Conservation (phyloP, 2,329 filamentous ascomycete species). For the Tolypocladium amazonense region DNA sequence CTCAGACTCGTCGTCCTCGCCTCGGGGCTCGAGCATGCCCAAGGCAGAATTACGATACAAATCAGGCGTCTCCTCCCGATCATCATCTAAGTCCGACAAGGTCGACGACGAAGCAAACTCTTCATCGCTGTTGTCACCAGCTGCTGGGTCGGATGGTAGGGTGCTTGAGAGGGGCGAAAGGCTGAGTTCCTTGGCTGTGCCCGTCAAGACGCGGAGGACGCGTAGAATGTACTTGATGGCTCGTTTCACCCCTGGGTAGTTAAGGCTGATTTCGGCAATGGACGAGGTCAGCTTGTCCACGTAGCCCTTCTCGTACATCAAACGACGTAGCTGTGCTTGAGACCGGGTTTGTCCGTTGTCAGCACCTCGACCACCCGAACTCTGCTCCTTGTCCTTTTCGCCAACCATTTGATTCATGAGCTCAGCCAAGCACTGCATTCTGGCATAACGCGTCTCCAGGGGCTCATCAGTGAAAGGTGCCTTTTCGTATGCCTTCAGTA, state of each 20-base stretch:
- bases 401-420: slow-evolving; percentile 89
- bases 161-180: slow-evolving; percentile 51
- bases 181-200: slow-evolving; percentile 77
- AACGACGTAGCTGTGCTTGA: slow-evolving; percentile 74
- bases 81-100: slow-evolving; percentile 76
- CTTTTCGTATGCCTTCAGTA: slow-evolving; percentile 85
- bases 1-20: slow-evolving; percentile 72
- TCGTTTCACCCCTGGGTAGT: slow-evolving; percentile 84
- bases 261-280: slow-evolving; percentile 90
- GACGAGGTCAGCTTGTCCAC: slow-evolving; percentile 80
- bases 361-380: slow-evolving; percentile 27
- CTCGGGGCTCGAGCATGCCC: slow-evolving; percentile 81
- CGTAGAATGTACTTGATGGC: slow-evolving; percentile 94
- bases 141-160: slow-evolving; percentile 53
- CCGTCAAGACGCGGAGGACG: slow-evolving; percentile 77
- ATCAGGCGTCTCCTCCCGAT: slow-evolving; percentile 90
- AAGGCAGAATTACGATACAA: slow-evolving; percentile 93
- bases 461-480: slow-evolving; percentile 69
- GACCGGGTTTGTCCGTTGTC: slow-evolving; percentile 40
- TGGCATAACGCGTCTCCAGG: slow-evolving; percentile 76
- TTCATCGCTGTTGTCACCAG: slow-evolving; percentile 64
- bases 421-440: slow-evolving; percentile 78
- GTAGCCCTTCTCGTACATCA: slow-evolving; percentile 99
- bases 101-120: slow-evolving; percentile 83
- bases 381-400: slow-evolving; percentile 57